Conservation (phyloP, 257 asterid genomes). For the Salvia miltiorrhiza region DNA sequence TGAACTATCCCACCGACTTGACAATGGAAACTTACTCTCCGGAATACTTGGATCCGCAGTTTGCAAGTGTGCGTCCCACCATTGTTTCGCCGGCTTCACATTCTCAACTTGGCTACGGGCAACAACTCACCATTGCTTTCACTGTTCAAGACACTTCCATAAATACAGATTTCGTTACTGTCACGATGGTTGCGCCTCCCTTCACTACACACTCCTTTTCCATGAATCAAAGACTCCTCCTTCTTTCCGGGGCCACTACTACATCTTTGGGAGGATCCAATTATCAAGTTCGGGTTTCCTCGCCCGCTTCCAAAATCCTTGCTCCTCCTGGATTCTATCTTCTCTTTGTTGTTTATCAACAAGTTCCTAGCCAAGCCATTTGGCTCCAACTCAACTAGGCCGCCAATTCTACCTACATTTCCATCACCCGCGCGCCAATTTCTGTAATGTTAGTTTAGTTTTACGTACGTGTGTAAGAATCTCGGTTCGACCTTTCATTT, state of each 20-base stretch:
- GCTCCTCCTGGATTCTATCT: conserved; percentile 22
- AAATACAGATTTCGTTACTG: neutral
- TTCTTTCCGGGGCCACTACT: neutral
- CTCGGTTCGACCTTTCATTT: no score
- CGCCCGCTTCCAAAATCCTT: conserved; percentile 1
- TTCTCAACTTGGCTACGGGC: neutral
- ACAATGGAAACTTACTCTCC: neutral
- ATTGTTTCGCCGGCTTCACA: neutral
- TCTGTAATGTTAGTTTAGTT: no score
- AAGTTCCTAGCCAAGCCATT: conserved; percentile 20
- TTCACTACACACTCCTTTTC: conserved; percentile 18
- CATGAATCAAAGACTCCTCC: conserved; percentile 18
- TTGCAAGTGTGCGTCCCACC: neutral
- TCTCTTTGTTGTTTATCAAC: conserved; percentile 5
- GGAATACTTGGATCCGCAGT: neutral
- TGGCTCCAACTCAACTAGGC: conserved; percentile 21
- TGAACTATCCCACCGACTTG: neutral
- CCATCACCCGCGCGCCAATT: no score
- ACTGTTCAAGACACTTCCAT: neutral
- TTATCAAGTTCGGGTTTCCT: conserved; percentile 10
- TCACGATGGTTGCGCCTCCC: conserved; percentile 12
- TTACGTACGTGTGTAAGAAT: no score
- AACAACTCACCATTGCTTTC: neutral
- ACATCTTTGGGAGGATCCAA: neutral
- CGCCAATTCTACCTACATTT: no score